Evolutionary conservation across 805 yeast genomes (phyloP), one percentile per base, ranked within the genome.

Genomic region (Suhomyces canberraensis): DNA sequence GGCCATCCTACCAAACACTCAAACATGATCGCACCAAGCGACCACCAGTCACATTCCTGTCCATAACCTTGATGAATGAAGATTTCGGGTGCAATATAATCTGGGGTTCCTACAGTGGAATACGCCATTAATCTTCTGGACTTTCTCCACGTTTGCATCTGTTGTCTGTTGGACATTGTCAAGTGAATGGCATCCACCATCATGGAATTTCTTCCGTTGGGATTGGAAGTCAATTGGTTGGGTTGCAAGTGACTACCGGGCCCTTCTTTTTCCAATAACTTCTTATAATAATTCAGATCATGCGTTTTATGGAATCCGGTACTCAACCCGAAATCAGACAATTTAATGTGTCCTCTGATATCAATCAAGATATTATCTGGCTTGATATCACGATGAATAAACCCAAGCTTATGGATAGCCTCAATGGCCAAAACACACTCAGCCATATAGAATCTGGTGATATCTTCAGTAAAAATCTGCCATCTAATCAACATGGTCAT

Each of bases 11-110:
- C 85, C 44, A 89, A 67, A 66, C 97, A 89, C 71, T 89, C 97
- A 61, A 84, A 89, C 97, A 89, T 90, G 55, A 89, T 89, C 1
- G 96, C 95, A 20, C 97, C 97, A 30, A 89, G 64, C 7, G 95
- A 84, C 97, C 97, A 89, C 97, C 97, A 89, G 61, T 89, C 97
- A 64, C 97, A 89, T 56, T 89, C 96, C 64, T 88, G 95, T 9
- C 96, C 95, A 61, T 89, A 89, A 4, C 97, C 97, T 65, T 89
- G 93, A 51, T 88, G 88, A 32, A 87, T 71, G 52, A 89, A 89
- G 42, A 89, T 90, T 58, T 89, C 97, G 0, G 97, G 97, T 1
- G 96, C 96, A 60, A 89, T 89, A 58, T 89, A 89, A 60, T 89
- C 96, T 0, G 97, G 97, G 0, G 97, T 89, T 31, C 97, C 97